Base-by-base conservation (phyloP, 2,329 filamentous ascomycete genomes). In the Ophiocordyceps robertsii region DNA sequence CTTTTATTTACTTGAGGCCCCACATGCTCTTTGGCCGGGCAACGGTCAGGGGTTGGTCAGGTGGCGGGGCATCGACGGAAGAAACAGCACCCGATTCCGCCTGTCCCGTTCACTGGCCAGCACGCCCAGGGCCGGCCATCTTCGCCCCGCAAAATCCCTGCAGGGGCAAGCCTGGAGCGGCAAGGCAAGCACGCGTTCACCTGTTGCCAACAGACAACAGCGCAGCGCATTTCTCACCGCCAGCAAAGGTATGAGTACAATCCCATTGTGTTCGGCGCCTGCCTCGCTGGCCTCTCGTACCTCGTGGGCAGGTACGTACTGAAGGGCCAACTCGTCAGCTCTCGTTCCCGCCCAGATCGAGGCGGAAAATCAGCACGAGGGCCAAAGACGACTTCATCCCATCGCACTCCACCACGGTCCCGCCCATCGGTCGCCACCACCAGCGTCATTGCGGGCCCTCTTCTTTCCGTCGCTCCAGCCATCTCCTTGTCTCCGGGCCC, bases 1-100 rank as follows among this genome's bases (percentile, higher is more conserved):
- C 56, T 67, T 68, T 67, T 68, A 67, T 69, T 69, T 68, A 68
- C 64, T 58, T 62, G 56, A 43, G 29, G 57, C 53, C 59, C 61
- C 60, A 62, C 58, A 39, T 31, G 31, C 13, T 6, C 50, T 51
- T 17, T 63, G 58, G 49, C 60, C 56, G 49, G 60, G 60, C 62
- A 65, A 65, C 62, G 46, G 45, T 33, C 44, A 43, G 40, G 32
- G 24, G 29, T 12, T 14, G 12, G 33, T n/a, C n/a, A 11, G 27
- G 14, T 11, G 19, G 3, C 9, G 17, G 40, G 24, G 29, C 14
- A 5, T 12, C n/a, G 29, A 2, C 49, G 45, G 47, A 49, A 35
- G 39, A 48, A 48, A 17, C 10, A 48, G 32, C n/a, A 9, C 29
- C 46, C 46, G 44, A 13, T 17, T 17, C 29, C 37, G 30, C 31